Conservation (phyloP, 2,329 filamentous ascomycete genomes). For the Teratosphaeriaceae sp. region DNA sequence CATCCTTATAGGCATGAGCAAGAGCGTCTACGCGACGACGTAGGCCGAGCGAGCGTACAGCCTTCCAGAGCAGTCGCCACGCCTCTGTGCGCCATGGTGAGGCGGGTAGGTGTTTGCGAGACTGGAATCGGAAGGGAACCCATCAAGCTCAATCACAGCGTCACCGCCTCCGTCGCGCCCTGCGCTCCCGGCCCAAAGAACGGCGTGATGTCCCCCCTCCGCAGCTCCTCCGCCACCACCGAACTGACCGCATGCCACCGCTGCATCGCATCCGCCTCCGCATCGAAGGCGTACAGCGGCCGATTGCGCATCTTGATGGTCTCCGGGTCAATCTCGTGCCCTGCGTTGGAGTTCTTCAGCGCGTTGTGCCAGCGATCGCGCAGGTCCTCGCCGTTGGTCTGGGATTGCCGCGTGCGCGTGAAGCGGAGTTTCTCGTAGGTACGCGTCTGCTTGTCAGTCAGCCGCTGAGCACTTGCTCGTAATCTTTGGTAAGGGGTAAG, state of each 20-base stretch:
- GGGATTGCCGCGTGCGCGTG: slow-evolving; percentile 6
- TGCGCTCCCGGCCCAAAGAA: not conserved
- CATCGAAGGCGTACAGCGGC: slow-evolving; percentile 9
- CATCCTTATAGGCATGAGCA: no score
- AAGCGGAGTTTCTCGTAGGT: slow-evolving; percentile 11
- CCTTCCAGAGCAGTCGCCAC: no score
- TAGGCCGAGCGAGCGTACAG: no score
- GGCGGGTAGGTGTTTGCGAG: no score
- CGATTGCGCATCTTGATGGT: slow-evolving; percentile 8
- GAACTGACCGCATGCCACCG: slow-evolving; percentile 8
- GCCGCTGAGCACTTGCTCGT: no score
- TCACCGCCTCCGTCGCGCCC: not conserved
- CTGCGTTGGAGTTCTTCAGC: slow-evolving; percentile 5
- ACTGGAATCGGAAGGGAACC: no score
- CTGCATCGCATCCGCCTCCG: slow-evolving; percentile 8
- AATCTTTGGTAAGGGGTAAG: no score
- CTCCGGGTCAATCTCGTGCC: slow-evolving; percentile 7
- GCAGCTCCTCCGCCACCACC: slow-evolving; percentile 7
- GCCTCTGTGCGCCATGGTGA: no score
- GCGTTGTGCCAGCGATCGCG: slow-evolving; percentile 9
- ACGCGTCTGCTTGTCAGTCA: slow-evolving; percentile 5
- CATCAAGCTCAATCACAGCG: no score
- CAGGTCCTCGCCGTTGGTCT: slow-evolving; percentile 8
- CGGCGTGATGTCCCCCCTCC: slow-evolving; percentile 2
- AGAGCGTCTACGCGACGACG: no score